These are phyloP conservation scores for Aspergillus bertholletiae DNA, from an alignment of 495 filamentous ascomycete species.

Conservation along the genomic window DNA sequence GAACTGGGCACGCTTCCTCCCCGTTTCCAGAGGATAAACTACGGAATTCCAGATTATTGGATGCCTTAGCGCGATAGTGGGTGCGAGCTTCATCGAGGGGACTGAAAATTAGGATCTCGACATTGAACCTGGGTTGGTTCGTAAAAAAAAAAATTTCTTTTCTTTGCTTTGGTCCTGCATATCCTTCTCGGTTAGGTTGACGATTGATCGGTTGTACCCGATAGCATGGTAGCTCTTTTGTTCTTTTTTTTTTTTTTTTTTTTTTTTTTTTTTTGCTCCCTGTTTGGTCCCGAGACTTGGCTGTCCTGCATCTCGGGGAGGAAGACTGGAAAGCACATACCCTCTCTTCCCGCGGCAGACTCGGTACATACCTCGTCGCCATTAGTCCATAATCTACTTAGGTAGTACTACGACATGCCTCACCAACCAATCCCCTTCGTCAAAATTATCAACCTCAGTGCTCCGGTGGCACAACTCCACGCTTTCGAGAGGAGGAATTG, in stretches of 20 bases:
- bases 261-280: background rate
- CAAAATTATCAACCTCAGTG: no score
- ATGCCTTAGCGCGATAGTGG: background rate
- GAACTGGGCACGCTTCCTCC: no score
- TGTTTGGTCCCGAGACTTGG: background rate
- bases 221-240: slow-evolving; percentile 5
- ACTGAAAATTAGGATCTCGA: background rate
- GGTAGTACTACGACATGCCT: no score
- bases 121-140: background rate
- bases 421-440: no score
- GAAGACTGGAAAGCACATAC: background rate
- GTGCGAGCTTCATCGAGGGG: background rate
- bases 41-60: no score
- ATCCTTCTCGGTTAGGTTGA: slow-evolving; percentile 3
- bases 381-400: no score
- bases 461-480: no score
- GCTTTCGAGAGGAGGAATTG: no score
- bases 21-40: no score
- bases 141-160: background rate
- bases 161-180: background rate
- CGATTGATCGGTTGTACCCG: slow-evolving; percentile 11
- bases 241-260: background rate
- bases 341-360: no score
- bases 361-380: no score
- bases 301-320: background rate